Percentiles rank a stretch among this genome's conserved stretches.
Conservation (phyloP, 192 early-diverging fungal genomes). For the Anaeromyces robustus region DNA sequence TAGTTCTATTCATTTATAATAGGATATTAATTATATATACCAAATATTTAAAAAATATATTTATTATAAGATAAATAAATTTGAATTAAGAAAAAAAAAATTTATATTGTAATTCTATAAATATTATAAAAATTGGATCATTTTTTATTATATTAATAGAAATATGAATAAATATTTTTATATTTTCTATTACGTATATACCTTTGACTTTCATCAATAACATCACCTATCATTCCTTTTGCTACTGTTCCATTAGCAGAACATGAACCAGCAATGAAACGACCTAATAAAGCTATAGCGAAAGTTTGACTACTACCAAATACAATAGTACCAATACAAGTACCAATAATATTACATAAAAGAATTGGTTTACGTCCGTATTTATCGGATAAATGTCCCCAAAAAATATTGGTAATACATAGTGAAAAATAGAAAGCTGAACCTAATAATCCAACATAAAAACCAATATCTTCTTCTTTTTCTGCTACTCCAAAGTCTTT, state of each 20-base stretch:
- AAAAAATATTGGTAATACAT: background rate
- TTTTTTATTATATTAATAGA: too few species aligned
- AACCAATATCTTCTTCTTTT: background rate
- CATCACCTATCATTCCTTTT: background rate
- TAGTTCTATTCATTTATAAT: background rate
- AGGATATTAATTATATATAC: too few species aligned
- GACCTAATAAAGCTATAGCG: background rate
- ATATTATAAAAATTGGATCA: too few species aligned
- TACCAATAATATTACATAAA: background rate
- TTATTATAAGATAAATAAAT: too few species aligned
- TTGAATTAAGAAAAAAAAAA: too few species aligned
- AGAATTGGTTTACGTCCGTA: background rate
- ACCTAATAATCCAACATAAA: background rate
- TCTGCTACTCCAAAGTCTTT: background rate
- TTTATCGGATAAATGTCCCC: background rate
- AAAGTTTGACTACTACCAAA: background rate
- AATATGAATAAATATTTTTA: too few species aligned
- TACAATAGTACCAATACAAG: background rate
- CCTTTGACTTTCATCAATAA: background rate
- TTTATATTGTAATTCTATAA: too few species aligned
- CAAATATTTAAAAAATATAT: too few species aligned
- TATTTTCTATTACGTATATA: too few species aligned
- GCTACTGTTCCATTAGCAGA: background rate
- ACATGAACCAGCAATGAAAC: background rate
- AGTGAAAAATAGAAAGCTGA: background rate